Base-by-base conservation (phyloP, 2,329 filamentous ascomycete genomes). In the Periglandula ipomoeae region DNA sequence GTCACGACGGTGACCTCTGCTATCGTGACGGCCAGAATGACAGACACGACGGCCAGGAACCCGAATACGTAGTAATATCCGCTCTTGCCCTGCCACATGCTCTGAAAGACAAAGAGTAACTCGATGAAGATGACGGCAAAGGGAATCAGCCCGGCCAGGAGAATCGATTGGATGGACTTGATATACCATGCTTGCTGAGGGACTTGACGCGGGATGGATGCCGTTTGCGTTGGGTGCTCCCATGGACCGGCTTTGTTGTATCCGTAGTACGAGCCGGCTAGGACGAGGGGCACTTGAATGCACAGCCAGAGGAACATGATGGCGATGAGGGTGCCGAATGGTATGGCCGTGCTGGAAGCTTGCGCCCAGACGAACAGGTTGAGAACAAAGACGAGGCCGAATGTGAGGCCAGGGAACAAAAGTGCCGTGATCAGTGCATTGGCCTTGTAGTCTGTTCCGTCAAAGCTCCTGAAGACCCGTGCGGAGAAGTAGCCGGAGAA, bases 41-140 rank as follows among this genome's bases (percentile, higher is more conserved):
- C 70, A 22, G 75, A 82, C 9, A 93, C 84, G 15, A 89, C 81
- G 7, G 83, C 82, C 54, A 93, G 67, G 70, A 91, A 95, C 10
- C 89, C 89, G 62, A 93, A 95, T 20, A 94, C 83, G 65, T 95
- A 95, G 68, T 95, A 95, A 66, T 90, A 94, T 6, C 87, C 87
- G 60, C 82, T 89, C 72, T 94, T 94, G 67, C 94, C 89, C 64
- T 90, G 85, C 86, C 88, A 93, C 30, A 94, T 66, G 44, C 85
- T 89, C 68, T 89, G 87, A 67, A 94, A 93, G 44, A 93, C 83
- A 62, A 90, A 93, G 38, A 91, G 74, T 13, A 94, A 75, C 68
- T 94, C 88, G 59, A 94, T 88, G 65, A 91, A 93, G 56, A 94
- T 83, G 49, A 94, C 87, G 2, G 86, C 86, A 61, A 95, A 95